Base-by-base conservation (phyloP, 352 stramenopile genomes). In the Phytopythium kandeliae region DNA sequence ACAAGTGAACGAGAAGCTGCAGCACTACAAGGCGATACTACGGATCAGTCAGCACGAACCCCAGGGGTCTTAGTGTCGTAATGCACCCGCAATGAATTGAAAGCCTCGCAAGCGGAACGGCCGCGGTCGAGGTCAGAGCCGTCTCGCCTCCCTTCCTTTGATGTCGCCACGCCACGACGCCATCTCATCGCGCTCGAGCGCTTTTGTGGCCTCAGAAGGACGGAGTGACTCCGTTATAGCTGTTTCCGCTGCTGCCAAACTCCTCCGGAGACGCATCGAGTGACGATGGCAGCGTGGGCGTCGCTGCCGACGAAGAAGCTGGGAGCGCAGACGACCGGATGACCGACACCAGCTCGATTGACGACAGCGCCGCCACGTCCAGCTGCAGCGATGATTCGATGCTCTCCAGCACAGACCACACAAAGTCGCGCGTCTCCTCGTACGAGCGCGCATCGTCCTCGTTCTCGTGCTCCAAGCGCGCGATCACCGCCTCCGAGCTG, bases 281-380 rank as follows among this genome's bases (percentile, higher is more conserved):
- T 34, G 34, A 37, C 37, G 28, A 71, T 55, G 22, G 55, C 30
- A 21, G 44, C 37, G 36, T 66, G 71, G n/a, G 54, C 54, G 33
- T 71, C 69, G 17, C 34, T 22, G 41, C 30, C 11, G 44, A 38
- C n/a, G 58, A 73, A 33, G 59, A 54, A 50, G 60, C 48, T n/a
- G 55, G 50, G 9, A 54, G 57, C 43, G 65, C 41, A 22, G 72
- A 83, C 37, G 65, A 71, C 13, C 67, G 76, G 73, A 89, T 89
- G 43, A 86, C 58, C 33, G 74, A 72, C 52, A 86, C 62, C 53
- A 89, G 65, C 35, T 86, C 75, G 15, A 69, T 62, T 21, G 78
- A 70, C n/a, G 75, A 72, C 7, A 74, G 65, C 21, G 57, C 65
- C 38, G 44, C 30, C 44, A 85, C 85, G 36, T 72, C 64, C 54